Evolutionary conservation across 2,329 filamentous ascomycete species (phyloP).

Genomic region (Talaromyces sp.): DNA sequence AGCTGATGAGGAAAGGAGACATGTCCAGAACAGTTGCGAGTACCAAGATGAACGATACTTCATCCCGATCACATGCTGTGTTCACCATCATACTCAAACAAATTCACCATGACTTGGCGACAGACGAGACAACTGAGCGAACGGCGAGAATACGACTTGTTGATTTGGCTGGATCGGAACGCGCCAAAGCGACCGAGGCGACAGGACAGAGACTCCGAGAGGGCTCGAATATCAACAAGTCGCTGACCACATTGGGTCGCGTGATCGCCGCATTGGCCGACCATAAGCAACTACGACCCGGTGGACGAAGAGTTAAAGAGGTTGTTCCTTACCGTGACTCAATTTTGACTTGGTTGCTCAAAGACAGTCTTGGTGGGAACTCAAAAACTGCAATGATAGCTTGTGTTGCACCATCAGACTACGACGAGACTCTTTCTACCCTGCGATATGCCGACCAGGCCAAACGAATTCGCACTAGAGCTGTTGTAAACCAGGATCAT

Average conservation of each 20-base stretch:
- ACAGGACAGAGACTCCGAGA: slow-evolving; percentile 87
- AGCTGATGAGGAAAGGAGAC: slow-evolving; percentile 88
- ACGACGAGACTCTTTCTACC: slow-evolving; percentile 94
- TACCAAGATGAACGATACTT: slow-evolving; percentile 99
- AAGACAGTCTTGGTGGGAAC: slow-evolving; percentile 93
- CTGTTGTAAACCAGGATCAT: slow-evolving; percentile 92
- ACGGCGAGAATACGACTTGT: slow-evolving; percentile 91
- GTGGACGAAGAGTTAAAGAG: slow-evolving; percentile 62
- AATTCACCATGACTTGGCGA: slow-evolving; percentile 94
- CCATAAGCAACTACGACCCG: slow-evolving; percentile 58
- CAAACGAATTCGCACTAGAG: slow-evolving; percentile 92
- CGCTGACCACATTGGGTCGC: slow-evolving; percentile 87
- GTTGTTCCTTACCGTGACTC: slow-evolving; percentile 93
- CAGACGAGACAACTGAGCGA: slow-evolving; percentile 96
- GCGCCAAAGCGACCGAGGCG: slow-evolving; percentile 92
- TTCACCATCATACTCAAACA: slow-evolving; percentile 98
- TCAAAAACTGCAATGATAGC: slow-evolving; percentile 99
- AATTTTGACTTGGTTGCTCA: slow-evolving; percentile 78
- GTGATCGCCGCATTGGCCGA: slow-evolving; percentile 90
- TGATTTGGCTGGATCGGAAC: slow-evolving; percentile 89
- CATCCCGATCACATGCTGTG: slow-evolving; percentile 90
- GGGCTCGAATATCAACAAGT: slow-evolving; percentile 99
- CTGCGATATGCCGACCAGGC: slow-evolving; percentile 96
- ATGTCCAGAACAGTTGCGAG: slow-evolving; percentile 81
- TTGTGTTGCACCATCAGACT: slow-evolving; percentile 91